Base-by-base conservation (phyloP, 176 grass and related monocot species). In the Cymbopogon citratus region DNA sequence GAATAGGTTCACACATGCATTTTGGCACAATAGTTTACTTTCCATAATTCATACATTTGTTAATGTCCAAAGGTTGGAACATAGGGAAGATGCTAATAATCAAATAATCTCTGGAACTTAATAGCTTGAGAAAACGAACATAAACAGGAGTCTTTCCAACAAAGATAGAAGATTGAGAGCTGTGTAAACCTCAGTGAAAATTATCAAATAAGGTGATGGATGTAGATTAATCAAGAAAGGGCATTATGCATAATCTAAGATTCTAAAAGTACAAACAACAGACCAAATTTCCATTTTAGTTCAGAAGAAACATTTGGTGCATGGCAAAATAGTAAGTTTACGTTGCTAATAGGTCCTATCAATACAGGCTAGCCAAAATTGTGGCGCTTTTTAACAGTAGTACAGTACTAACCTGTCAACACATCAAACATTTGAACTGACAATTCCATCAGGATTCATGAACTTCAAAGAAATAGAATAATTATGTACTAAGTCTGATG, bases 381-480 rank as follows among this genome's bases (percentile, higher is more conserved):
- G 40, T 61, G 27, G 63, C 19, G 23, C 1, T 81, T 43, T 43
- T 7, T 34, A 73, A 54, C 39, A 39, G 41, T 15, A 62, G 26
- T 48, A 54, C 39, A 39, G 41, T 15, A 62, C 36, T 48, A 64
- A 63, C 39, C 12, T 12, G 6, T 77, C 7, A 81, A 69, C 63
- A 23, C 15, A 40, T 14, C 39, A 65, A 78, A 78, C 25, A 28
- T 27, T 31, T 63, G 57, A 61, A 77, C 57, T 44, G 6, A 11
- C 7, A 35, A 82, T 43, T 14, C 4, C 6, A 70, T 70, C 48
- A 62, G 18, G 13, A 64, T 41, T 73, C 44, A 71, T 49, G 39
- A 38, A 52, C 5, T 83, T 51, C 63, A n/a, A 49, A 83, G 25
- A 48, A 63, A 83, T 60, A 74, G 21, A 83, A 49, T 1, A 35